Percentiles rank a stretch among this genome's conserved stretches.
These are phyloP conservation scores for Neckera pumila DNA, from an alignment of 225 moss, liverwort and hornwort species.

Conservation along the genomic window DNA sequence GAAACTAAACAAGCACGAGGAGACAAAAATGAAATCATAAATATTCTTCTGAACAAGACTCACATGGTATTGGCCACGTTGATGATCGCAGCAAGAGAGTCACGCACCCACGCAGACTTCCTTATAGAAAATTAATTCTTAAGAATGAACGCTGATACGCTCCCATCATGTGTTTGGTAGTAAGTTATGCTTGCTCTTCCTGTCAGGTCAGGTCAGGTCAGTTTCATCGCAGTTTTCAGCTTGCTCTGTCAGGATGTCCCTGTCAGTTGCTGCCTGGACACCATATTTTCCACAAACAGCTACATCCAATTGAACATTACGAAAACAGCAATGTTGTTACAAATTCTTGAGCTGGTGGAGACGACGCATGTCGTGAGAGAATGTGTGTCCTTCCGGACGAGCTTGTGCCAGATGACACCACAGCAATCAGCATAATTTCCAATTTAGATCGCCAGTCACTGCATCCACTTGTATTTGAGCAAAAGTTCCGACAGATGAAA, in stretches of 20 bases:
- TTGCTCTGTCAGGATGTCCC: constrained; percentile 20
- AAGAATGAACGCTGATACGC: constrained; percentile 6
- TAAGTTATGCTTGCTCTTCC: background rate
- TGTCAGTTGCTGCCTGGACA: constrained; percentile 13
- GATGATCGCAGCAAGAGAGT: background rate
- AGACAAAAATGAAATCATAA: background rate
- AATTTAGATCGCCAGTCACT: background rate
- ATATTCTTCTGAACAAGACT: background rate
- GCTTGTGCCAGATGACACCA: background rate
- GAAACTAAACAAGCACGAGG: background rate
- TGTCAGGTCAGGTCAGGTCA: constrained; percentile 1
- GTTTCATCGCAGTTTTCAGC: constrained; percentile 15
- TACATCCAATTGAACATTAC: constrained; percentile 4
- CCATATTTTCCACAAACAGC: background rate
- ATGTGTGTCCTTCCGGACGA: background rate
- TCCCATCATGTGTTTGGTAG: constrained; percentile 27
- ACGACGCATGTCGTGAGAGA: background rate
- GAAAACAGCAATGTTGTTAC: background rate
- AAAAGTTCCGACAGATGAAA: background rate
- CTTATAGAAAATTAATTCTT: background rate
- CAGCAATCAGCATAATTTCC: background rate
- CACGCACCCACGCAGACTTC: background rate
- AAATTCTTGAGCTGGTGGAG: background rate
- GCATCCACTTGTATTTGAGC: background rate
- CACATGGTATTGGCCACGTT: background rate